Evolutionary conservation across 306 rosid species (phyloP).

Genomic region (Lotus japonicus): DNA sequence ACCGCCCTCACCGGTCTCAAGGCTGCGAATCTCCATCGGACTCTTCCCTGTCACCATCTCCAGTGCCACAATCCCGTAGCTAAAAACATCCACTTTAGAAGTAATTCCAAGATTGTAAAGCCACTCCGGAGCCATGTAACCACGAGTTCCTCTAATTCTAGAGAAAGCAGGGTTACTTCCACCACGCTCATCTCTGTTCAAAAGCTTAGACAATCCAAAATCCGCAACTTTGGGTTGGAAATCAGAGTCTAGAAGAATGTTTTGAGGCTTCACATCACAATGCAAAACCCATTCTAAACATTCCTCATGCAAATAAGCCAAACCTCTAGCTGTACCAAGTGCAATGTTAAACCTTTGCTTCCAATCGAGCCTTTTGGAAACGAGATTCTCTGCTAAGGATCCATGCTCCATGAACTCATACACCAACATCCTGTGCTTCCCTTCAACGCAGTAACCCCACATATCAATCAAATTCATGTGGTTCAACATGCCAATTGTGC

Average conservation of each 20-base stretch:
- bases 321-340: slow-evolving; percentile 57
- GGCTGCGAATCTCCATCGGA: slow-evolving; percentile 18
- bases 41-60: slow-evolving; percentile 56
- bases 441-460: slow-evolving; percentile 69
- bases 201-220: slow-evolving; percentile 55
- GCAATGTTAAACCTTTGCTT: slow-evolving; percentile 50
- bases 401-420: slow-evolving; percentile 64
- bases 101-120: slow-evolving; percentile 48
- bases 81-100: slow-evolving; percentile 70
- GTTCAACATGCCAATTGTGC: slow-evolving; percentile 54
- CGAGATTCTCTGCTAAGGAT: slow-evolving; percentile 34
- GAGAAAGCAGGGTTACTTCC: slow-evolving; percentile 29
- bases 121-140: slow-evolving; percentile 80
- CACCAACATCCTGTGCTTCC: slow-evolving; percentile 55
- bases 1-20: not conserved
- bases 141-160: slow-evolving; percentile 57
- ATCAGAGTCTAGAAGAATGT: slow-evolving; percentile 44
- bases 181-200: slow-evolving; percentile 35
- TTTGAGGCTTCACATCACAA: slow-evolving; percentile 68
- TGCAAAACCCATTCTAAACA: slow-evolving; percentile 82
- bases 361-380: slow-evolving; percentile 40
- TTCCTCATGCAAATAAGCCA: slow-evolving; percentile 70
- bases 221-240: slow-evolving; percentile 59
- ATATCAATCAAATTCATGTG: slow-evolving; percentile 68
- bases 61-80: slow-evolving; percentile 57